Percentiles rank a stretch among this genome's conserved stretches.
phyloP scores from a whole-genome alignment of 2,329 filamentous ascomycete species.

The Cladosporium sp. region DNA sequence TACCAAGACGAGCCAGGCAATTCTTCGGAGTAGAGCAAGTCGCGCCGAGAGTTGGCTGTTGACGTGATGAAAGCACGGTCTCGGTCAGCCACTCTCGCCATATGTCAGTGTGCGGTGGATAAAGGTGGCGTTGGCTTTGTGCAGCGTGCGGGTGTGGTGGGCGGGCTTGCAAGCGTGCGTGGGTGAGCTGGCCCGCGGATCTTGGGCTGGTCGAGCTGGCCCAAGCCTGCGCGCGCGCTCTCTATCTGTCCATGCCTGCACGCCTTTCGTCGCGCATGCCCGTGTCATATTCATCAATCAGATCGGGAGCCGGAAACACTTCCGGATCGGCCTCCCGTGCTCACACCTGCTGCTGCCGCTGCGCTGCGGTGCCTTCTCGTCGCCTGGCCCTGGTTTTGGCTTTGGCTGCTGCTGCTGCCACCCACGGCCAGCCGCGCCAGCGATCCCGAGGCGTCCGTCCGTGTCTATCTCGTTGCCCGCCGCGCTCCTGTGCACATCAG shows the following conservation, averaged over 20 bases:
- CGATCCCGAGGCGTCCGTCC: neutral
- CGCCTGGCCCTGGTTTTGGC: neutral
- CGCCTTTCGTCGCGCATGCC: neutral
- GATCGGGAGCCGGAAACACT: neutral
- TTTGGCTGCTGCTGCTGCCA: neutral
- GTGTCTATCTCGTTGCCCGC: neutral
- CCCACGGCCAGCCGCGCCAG: constrained; percentile 1
- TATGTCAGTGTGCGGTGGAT: neutral
- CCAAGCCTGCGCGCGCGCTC: neutral
- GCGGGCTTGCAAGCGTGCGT: neutral
- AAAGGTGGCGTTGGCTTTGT: neutral
- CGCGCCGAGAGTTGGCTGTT: constrained; percentile 3
- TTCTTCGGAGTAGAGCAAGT: constrained; percentile 2
- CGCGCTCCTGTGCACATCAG: neutral
- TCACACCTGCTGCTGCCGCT: neutral
- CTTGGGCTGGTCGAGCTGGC: too few relatives aligned
- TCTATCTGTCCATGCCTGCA: neutral
- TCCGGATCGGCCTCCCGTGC: neutral
- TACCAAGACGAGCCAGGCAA: neutral
- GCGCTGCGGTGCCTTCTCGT: neutral
- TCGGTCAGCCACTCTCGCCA: neutral
- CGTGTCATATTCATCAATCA: neutral
- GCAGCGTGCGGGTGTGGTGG: neutral
- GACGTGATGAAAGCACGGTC: neutral
- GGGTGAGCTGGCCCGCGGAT: neutral